Conservation (phyloP, 2,329 filamentous ascomycete genomes). For the Cryphonectria naterciae region DNA sequence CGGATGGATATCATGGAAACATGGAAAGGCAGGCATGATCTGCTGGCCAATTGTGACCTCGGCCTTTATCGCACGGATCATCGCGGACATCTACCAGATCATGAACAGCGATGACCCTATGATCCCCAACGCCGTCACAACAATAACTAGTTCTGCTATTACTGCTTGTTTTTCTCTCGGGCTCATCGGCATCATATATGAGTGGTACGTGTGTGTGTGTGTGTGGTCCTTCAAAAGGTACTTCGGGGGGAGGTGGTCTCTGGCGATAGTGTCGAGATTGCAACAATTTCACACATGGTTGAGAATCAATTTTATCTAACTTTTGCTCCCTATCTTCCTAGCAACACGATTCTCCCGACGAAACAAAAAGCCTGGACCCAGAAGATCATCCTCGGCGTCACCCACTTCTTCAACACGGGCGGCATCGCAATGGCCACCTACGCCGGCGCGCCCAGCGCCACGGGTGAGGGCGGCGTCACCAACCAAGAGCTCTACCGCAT, state of each 20-base stretch:
- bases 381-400: slow-evolving; percentile 34
- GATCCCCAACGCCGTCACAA: slow-evolving; percentile 32
- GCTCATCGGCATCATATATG: slow-evolving; percentile 35
- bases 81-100: slow-evolving; percentile 35
- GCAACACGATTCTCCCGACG: slow-evolving; percentile 22
- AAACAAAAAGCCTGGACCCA: slow-evolving; percentile 20
- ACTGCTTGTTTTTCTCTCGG: slow-evolving; percentile 28
- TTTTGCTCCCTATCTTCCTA: slow-evolving; percentile 6
- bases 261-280: no score
- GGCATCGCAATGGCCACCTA: slow-evolving; percentile 32
- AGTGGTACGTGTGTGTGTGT: slow-evolving; percentile 31
- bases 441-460: slow-evolving; percentile 28
- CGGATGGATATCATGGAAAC: slow-evolving; percentile 35
- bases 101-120: slow-evolving; percentile 31
- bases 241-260: no score
- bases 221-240: no score
- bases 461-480: slow-evolving; percentile 27
- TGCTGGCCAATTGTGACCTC: slow-evolving; percentile 38
- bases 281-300: no score
- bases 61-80: slow-evolving; percentile 33
- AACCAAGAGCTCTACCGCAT: slow-evolving; percentile 30
- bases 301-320: no score
- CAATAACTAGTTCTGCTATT: slow-evolving; percentile 36
- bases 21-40: slow-evolving; percentile 37
- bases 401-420: slow-evolving; percentile 33